Percentiles rank a stretch among this genome's conserved stretches.
Evolutionary conservation across 1,284 basidiomycete genomes (phyloP).

Genomic region (Marasmius tenuissimus): DNA sequence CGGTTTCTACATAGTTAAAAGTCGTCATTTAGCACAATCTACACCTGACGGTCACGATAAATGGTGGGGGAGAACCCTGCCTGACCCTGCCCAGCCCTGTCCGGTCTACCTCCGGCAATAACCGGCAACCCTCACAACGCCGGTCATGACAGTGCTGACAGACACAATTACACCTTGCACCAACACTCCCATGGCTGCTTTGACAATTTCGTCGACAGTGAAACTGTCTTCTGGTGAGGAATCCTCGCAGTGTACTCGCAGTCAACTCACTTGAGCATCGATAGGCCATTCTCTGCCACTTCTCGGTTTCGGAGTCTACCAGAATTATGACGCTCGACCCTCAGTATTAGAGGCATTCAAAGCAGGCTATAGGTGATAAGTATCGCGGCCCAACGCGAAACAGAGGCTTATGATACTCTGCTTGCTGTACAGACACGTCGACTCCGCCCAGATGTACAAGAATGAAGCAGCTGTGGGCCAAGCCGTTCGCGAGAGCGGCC

Average conservation of each 20-base stretch:
- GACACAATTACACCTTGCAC: too few relatives aligned
- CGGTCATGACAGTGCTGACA: background rate
- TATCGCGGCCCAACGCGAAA: background rate
- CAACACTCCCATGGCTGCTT: background rate
- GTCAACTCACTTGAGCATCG: background rate
- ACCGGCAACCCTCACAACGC: background rate
- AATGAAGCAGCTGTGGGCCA: constrained; percentile 70
- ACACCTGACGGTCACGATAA: background rate
- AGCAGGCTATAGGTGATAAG: constrained; percentile 70
- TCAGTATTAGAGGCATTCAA: constrained; percentile 71
- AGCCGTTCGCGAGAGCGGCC: constrained; percentile 54
- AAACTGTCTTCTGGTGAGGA: constrained; percentile 10
- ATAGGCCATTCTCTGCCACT: constrained; percentile 64
- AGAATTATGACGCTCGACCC: constrained; percentile 58
- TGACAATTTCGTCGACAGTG: constrained; percentile 6
- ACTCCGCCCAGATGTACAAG: constrained; percentile 71
- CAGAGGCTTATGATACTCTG: background rate
- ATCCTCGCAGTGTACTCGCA: background rate
- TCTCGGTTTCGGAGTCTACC: constrained; percentile 84
- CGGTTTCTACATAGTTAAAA: background rate
- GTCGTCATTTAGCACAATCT: background rate
- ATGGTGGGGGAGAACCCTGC: background rate
- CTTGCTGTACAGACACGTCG: constrained; percentile 50
- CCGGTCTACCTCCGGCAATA: background rate
- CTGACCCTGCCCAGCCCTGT: too few relatives aligned